Evolutionary conservation across 2,329 filamentous ascomycete genomes (phyloP).

Genomic region (Pyrenophora seminiperda): DNA sequence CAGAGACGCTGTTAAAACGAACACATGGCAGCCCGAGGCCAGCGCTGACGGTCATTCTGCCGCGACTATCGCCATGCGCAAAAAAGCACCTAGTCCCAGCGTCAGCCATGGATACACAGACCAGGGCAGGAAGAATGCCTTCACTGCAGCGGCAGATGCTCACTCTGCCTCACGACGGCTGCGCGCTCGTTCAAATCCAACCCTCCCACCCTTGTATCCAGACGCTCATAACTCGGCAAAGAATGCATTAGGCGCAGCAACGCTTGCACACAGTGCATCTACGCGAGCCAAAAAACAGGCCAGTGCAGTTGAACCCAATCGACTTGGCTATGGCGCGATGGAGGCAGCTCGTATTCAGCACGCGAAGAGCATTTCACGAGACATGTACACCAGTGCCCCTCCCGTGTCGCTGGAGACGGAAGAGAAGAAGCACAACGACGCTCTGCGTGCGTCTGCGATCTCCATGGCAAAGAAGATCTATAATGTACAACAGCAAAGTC

Average conservation of each 20-base stretch:
- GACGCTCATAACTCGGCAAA: constrained; percentile 64
- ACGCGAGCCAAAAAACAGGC: constrained; percentile 30
- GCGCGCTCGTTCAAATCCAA: constrained; percentile 66
- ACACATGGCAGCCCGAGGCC: constrained; percentile 58
- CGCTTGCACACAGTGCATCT: constrained; percentile 62
- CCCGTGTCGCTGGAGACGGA: constrained; percentile 73
- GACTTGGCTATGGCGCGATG: constrained; percentile 55
- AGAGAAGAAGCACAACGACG: constrained; percentile 73
- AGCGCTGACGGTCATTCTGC: constrained; percentile 67
- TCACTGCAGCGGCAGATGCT: constrained; percentile 78
- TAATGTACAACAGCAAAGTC: constrained; percentile 66
- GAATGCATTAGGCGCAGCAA: constrained; percentile 76
- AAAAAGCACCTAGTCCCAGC: constrained; percentile 54
- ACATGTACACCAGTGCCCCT: constrained; percentile 79
- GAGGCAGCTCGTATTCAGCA: constrained; percentile 69
- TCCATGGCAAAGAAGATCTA: constrained; percentile 93
- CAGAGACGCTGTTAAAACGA: constrained; percentile 57
- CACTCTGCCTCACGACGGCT: constrained; percentile 62
- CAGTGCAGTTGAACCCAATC: constrained; percentile 36
- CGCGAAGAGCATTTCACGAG: constrained; percentile 70
- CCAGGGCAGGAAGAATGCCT: constrained; percentile 66
- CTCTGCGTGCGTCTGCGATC: constrained; percentile 79
- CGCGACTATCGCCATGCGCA: constrained; percentile 69
- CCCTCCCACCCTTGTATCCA: constrained; percentile 55
- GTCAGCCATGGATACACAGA: constrained; percentile 55